Evolutionary conservation across 768 basidiomycete genomes (phyloP), one percentile per base, ranked within the genome.

Genomic region (Trametes sanguinea): DNA sequence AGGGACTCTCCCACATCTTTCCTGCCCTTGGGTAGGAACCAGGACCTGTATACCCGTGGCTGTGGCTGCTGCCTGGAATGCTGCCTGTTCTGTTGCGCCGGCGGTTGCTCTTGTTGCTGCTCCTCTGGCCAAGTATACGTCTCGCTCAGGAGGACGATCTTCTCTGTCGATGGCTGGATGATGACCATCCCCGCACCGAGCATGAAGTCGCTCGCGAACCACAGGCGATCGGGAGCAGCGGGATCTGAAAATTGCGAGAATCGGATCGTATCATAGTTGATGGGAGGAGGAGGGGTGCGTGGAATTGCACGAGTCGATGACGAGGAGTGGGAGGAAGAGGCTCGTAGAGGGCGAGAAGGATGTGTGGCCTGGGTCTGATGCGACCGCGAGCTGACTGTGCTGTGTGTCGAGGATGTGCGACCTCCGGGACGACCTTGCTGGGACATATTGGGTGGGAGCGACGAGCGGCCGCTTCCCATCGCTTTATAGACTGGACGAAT

Each of bases 1-100:
- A 88, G 69, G 2, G 79, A 80, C 75, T 90, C 87, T 5, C 85
- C 86, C 0, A 83, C 65, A 69, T 90, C 87, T 71, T 89, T 90
- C 48, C 88, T 73, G 7, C 88, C 87, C 53, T 79, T 79, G 0
- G 87, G 87, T 3, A 88, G 75, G 69, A 88, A 87, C 80, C 80
- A 88, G 27, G 44, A 43, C 16, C 3, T 37, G 35, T 37, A 37
- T 37, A 11, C 6, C 11, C 11, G 35, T 37, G 6, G 35, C 35
- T 37, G 6, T 37, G 35, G 11, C 6, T 37, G 35, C 22, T 22
- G 22, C 22, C 22, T 22, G 22, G 1, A 1, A 22, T 22, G 22
- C 22, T 22, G 22, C 1, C 22, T 1, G 22, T 22, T 22, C 22
- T 22, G 22, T 1, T 22, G 22, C 22, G n/a, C 22, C 22, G 22